phyloP scores from a whole-genome alignment of 768 basidiomycete species.

The Kwoniella sp. region DNA sequence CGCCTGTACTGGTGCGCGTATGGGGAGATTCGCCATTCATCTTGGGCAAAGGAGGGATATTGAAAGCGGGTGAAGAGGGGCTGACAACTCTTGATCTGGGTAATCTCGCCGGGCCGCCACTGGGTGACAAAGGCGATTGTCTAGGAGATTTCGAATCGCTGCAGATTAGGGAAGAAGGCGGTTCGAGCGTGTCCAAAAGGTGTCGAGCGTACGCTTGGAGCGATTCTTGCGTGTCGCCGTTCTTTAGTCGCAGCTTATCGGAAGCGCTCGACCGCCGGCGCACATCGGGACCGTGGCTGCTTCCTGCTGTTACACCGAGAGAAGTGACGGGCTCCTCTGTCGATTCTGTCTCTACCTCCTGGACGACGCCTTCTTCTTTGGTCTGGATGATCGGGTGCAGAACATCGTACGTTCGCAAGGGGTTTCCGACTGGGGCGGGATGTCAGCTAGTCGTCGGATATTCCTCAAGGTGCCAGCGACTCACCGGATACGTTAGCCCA shows the following conservation, averaged over 20 bases:
- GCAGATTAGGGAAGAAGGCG: conserved; percentile 20
- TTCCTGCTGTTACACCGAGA: neutral
- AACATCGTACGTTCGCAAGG: conserved; percentile 73
- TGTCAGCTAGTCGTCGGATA: no score
- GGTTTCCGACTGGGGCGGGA: conserved; percentile 63
- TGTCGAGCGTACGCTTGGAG: conserved; percentile 51
- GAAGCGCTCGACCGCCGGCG: conserved; percentile 15
- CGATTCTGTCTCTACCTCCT: conserved; percentile 22
- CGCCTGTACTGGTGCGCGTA: neutral
- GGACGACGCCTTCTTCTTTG: conserved; percentile 53
- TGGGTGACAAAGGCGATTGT: conserved; percentile 4
- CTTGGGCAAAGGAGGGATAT: neutral
- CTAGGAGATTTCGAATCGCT: neutral
- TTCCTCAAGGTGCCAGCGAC: no score
- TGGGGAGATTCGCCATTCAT: conserved; percentile 1
- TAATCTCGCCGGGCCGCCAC: neutral
- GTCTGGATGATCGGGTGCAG: conserved; percentile 70
- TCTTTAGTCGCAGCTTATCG: conserved; percentile 15
- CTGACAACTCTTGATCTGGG: conserved; percentile 18
- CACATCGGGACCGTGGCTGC: neutral
- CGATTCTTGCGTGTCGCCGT: conserved; percentile 30
- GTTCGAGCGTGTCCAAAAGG: conserved; percentile 46
- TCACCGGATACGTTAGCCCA: conserved; percentile 83
- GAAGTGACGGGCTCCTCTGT: conserved; percentile 2
- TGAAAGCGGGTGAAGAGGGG: conserved; percentile 14